These are phyloP conservation scores for Stemphylium beticola DNA, from an alignment of 2,329 filamentous ascomycete genomes.

Conservation along the genomic window DNA sequence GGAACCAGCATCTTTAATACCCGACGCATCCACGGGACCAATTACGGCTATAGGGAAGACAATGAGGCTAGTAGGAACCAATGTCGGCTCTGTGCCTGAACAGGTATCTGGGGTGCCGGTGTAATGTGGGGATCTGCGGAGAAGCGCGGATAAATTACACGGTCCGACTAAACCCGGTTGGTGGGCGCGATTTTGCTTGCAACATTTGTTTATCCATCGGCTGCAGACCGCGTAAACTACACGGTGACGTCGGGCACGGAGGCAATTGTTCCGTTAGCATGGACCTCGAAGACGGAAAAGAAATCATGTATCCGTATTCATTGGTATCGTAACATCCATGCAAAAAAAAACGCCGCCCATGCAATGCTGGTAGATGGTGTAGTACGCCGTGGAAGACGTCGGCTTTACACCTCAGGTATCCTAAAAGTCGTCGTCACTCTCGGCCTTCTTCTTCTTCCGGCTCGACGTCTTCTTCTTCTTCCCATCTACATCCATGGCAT, in stretches of 20 bases:
- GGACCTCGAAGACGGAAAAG: neutral
- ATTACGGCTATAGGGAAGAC: constrained; percentile 28
- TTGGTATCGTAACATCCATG: constrained; percentile 28
- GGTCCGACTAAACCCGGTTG: constrained; percentile 33
- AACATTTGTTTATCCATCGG: constrained; percentile 26
- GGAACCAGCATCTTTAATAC: constrained; percentile 22
- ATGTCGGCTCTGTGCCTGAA: constrained; percentile 26
- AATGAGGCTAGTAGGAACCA: constrained; percentile 23
- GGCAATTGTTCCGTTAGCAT: constrained; percentile 11
- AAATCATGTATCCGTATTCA: constrained; percentile 20
- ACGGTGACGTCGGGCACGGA: constrained; percentile 3
- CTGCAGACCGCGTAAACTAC: constrained; percentile 17
- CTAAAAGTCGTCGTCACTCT: constrained; percentile 48
- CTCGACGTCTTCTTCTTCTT: constrained; percentile 53
- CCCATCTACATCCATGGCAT: constrained; percentile 48
- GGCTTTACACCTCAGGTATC: neutral
- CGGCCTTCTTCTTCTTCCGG: constrained; percentile 48
- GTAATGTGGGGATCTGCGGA: constrained; percentile 32
- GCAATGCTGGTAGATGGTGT: neutral
- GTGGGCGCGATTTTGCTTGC: constrained; percentile 19
- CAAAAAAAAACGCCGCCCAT: constrained; percentile 16
- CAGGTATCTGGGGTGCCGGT: constrained; percentile 15
- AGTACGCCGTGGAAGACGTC: neutral
- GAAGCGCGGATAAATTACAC: constrained; percentile 43
- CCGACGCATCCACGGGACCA: constrained; percentile 6